These are phyloP conservation scores for Funneliformis geosporum DNA, from an alignment of 192 early-diverging fungal genomes.

Conservation along the genomic window DNA sequence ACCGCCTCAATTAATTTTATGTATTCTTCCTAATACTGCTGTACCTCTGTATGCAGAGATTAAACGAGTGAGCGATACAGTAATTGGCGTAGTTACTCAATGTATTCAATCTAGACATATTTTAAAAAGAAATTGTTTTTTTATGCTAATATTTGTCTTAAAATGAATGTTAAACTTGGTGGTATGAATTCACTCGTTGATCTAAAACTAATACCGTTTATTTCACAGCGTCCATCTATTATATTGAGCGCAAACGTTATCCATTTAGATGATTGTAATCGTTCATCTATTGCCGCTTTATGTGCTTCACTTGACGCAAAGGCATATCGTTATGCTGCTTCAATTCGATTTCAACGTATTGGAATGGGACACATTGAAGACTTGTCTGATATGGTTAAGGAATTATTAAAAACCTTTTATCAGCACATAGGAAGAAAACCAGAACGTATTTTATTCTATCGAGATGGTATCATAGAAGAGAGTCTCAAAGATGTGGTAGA, in stretches of 20 bases:
- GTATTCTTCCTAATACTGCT: too few species aligned
- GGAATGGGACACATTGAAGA: slow-evolving; percentile 68
- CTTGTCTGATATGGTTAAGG: slow-evolving; percentile 59
- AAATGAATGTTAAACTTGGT: too few species aligned
- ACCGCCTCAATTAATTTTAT: too few species aligned
- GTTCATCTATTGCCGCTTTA: background rate
- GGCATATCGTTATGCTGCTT: slow-evolving; percentile 38
- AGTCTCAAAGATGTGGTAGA: too few species aligned
- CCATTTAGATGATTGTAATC: too few species aligned
- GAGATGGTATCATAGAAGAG: slow-evolving; percentile 90
- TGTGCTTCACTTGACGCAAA: background rate
- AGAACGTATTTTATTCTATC: slow-evolving; percentile 71
- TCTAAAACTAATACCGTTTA: slow-evolving; percentile 63
- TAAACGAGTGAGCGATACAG: too few species aligned
- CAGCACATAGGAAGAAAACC: background rate
- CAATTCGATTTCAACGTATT: slow-evolving; percentile 45
- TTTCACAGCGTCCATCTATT: too few species aligned
- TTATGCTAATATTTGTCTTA: too few species aligned
- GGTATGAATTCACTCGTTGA: slow-evolving; percentile 70
- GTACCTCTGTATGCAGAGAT: too few species aligned
- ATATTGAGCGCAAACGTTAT: too few species aligned
- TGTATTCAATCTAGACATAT: too few species aligned
- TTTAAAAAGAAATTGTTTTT: slow-evolving; percentile 70
- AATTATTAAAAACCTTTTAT: background rate
- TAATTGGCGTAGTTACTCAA: too few species aligned